A percentile compares a stretch with the other conserved stretches of the same genome.
phyloP scores from a whole-genome alignment of 345 rosid species.

The Gossypium stocksii region DNA sequence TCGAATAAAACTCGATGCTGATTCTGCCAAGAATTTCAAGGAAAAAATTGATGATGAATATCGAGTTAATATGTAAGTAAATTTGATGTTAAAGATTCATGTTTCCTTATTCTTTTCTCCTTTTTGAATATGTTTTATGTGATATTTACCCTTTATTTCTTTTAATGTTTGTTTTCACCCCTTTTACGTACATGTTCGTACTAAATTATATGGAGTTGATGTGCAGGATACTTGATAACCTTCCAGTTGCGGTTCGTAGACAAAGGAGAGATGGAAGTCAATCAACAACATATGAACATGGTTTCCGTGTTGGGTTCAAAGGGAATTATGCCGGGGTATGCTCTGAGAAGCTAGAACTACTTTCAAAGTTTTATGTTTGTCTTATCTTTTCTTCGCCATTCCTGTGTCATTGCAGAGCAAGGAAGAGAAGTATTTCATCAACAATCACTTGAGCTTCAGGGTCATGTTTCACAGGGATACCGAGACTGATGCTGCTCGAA shows the following conservation, averaged over 20 bases:
- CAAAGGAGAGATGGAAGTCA: conserved; percentile 87
- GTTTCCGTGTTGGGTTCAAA: conserved; percentile 93
- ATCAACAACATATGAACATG: conserved; percentile 86
- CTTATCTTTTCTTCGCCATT: conserved; percentile 10
- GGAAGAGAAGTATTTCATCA: conserved; percentile 91
- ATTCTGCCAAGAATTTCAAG: conserved; percentile 76
- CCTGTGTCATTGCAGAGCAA: conserved; percentile 61
- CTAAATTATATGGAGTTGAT: conserved; percentile 20
- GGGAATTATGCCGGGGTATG: conserved; percentile 90
- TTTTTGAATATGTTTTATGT: background rate
- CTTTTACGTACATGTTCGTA: background rate
- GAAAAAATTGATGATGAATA: conserved; percentile 95
- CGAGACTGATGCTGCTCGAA: conserved; percentile 79
- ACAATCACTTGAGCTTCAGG: conserved; percentile 92
- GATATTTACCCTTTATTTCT: background rate
- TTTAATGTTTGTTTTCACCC: background rate
- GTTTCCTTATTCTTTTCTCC: background rate
- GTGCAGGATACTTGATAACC: conserved; percentile 92
- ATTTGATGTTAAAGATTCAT: background rate
- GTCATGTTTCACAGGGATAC: conserved; percentile 89
- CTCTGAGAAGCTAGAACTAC: conserved; percentile 18
- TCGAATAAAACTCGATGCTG: conserved; percentile 51
- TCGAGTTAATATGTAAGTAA: conserved; percentile 83
- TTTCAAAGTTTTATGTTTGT: background rate
- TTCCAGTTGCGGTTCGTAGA: conserved; percentile 94